A percentile compares a stretch with the other conserved stretches of the same genome.
Evolutionary conservation across 1,284 basidiomycete genomes (phyloP).

Genomic region (Papiliotrema flavescens): DNA sequence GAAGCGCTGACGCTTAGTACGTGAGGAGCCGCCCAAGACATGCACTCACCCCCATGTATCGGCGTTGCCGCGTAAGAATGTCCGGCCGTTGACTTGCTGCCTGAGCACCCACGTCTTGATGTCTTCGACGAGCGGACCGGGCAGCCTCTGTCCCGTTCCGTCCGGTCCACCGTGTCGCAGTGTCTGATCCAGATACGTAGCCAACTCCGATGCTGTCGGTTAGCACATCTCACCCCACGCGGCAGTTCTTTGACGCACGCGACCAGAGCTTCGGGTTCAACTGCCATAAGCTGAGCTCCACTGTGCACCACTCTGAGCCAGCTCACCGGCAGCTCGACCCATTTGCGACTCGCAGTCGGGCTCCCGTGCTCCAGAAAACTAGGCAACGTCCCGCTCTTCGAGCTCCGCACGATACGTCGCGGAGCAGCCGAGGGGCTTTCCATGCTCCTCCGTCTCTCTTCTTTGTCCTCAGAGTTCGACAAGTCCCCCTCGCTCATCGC

Average conservation of each 20-base stretch:
- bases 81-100: constrained; percentile 31
- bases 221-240: background rate
- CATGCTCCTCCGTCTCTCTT: constrained; percentile 25
- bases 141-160: constrained; percentile 33
- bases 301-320: background rate
- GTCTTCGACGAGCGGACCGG: constrained; percentile 37
- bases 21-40: background rate
- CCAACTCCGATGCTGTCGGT: constrained; percentile 28
- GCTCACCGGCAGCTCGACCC: constrained; percentile 8
- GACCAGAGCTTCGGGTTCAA: constrained; percentile 37
- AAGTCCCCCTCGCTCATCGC: background rate
- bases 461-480: no score
- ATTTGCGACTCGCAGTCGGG: background rate
- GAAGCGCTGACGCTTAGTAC: constrained; percentile 9
- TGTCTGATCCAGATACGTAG: constrained; percentile 30
- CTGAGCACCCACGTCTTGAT: constrained; percentile 42
- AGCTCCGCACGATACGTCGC: constrained; percentile 12
- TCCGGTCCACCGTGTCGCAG: constrained; percentile 39
- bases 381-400: constrained; percentile 24
- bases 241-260: constrained; percentile 16
- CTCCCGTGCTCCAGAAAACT: constrained; percentile 14
- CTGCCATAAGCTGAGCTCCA: constrained; percentile 9
- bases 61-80: constrained; percentile 30
- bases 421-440: constrained; percentile 16
- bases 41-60: constrained; percentile 32